Conservation (phyloP, 129 eudicot species). For the Solidago caesia region DNA sequence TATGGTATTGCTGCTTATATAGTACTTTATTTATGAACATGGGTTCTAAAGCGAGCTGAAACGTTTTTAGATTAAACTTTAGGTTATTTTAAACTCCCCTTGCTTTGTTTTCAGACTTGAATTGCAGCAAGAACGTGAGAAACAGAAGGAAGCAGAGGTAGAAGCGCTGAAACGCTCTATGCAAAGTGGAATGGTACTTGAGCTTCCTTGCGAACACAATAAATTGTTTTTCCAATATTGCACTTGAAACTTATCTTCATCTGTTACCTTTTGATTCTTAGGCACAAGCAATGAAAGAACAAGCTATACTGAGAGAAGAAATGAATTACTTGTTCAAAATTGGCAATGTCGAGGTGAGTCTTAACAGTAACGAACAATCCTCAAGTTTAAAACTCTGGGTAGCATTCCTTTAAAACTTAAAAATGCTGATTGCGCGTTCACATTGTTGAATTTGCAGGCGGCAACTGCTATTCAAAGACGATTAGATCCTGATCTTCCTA, state of each 20-base stretch:
- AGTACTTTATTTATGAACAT: not conserved
- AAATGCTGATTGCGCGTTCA: not conserved
- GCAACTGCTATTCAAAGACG: slow-evolving; percentile 94
- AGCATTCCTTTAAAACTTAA: not conserved
- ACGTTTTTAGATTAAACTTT: not conserved
- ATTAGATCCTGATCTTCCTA: slow-evolving; percentile 85
- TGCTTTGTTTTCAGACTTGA: slow-evolving; percentile 56
- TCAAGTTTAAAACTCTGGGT: not conserved
- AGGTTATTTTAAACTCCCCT: not conserved
- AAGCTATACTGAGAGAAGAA: slow-evolving; percentile 85
- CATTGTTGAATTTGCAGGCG: slow-evolving; percentile 49
- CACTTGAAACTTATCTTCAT: slow-evolving; percentile 4
- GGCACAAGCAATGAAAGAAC: slow-evolving; percentile 99
- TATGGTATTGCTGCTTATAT: too few relatives aligned
- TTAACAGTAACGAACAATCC: not conserved
- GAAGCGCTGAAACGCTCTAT: slow-evolving; percentile 68
- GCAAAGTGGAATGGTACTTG: slow-evolving; percentile 88
- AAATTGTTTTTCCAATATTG: too few relatives aligned
- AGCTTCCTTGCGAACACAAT: not conserved
- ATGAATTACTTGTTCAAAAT: slow-evolving; percentile 84
- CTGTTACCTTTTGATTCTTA: slow-evolving; percentile 21
- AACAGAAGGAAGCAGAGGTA: slow-evolving; percentile 70
- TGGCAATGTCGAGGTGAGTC: slow-evolving; percentile 86
- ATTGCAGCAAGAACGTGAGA: slow-evolving; percentile 74
- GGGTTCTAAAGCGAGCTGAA: not conserved